Evolutionary conservation across 2,329 filamentous ascomycete genomes (phyloP), one percentile per base, ranked within the genome.

Genomic region (Nothopassalora personata): DNA sequence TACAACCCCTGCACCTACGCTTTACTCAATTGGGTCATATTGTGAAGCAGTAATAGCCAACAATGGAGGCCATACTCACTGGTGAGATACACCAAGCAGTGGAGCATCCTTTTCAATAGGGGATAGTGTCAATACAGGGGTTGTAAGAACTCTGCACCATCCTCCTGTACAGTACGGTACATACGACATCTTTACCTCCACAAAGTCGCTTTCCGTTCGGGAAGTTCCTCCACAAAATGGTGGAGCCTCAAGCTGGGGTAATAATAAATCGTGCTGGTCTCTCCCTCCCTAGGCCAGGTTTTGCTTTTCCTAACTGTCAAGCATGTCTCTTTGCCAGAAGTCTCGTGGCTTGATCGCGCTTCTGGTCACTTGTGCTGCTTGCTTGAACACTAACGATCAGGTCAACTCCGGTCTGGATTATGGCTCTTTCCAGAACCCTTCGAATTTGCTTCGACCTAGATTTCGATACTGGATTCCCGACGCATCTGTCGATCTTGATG

Each of bases 401-500:
- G 57, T 66, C 9, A 53, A 59, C n/a, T 55, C 65, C 11, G 58
- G 60, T 13, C 63, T 66, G 34, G 56, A 63, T 45, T 67, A 67
- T 60, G 66, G 68, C 30, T 61, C 63, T 7, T 72, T 75, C 52
- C 36, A 66, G 30, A 57, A 70, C n/a, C 73, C 72, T 8, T 67
- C 71, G 0, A 57, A 63, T 11, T 54, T 65, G 15, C 64, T 71
- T 1, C 68, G 72, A 7, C 71, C 72, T 23, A 43, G 53, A 10
- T 48, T 49, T 43, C 68, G 74, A 50, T 76, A 76, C 64, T 76
- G 75, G 75, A 65, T 76, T 2, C 72, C 72, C 7, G 74, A 76
- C 65, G 72, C 74, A 4, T 70, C 68, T 1, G 71, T 75, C 5
- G 65, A 73, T 54, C 50, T 65, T 2, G 50, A 45, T 4, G 61